These are phyloP conservation scores for Cordia subcordata DNA, from an alignment of 257 asterid genomes.

Conservation along the genomic window DNA sequence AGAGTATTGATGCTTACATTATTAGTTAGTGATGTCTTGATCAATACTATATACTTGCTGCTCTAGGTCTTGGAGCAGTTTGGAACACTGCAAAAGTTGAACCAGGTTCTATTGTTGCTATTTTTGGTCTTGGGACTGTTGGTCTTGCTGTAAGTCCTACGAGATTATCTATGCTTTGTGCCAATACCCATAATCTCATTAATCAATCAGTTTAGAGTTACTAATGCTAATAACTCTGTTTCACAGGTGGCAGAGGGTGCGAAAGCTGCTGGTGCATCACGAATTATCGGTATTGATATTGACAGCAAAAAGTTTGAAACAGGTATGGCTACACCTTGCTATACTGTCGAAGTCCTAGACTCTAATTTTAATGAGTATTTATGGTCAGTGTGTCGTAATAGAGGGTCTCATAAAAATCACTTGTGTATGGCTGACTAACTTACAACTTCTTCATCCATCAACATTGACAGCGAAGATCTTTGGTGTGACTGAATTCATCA, in stretches of 20 bases:
- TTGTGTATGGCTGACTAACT: no score
- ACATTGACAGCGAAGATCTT: constrained; percentile 63
- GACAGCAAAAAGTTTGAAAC: constrained; percentile 75
- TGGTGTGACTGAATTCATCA: constrained; percentile 92
- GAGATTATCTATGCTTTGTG: background rate
- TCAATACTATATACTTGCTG: constrained; percentile 5
- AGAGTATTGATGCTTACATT: background rate
- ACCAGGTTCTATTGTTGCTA: constrained; percentile 86
- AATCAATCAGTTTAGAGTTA: background rate
- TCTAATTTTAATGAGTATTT: background rate
- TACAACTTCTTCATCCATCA: background rate
- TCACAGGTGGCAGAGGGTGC: constrained; percentile 99
- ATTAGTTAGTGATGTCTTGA: background rate
- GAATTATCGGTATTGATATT: constrained; percentile 89
- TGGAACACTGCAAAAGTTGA: constrained; percentile 99
- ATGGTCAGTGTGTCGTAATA: background rate
- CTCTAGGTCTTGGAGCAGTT: constrained; percentile 96
- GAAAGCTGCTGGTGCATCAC: constrained; percentile 95
- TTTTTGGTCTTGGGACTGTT: constrained; percentile 96
- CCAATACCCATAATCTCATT: background rate
- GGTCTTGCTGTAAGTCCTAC: constrained; percentile 87
- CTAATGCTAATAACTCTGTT: background rate
- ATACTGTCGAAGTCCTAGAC: background rate
- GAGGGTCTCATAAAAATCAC: no score
- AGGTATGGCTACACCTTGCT: constrained; percentile 35